Percentiles rank a stretch among this genome's conserved stretches.
Evolutionary conservation across 2,329 filamentous ascomycete genomes (phyloP).

Genomic region (Pseudogymnoascus sp.): DNA sequence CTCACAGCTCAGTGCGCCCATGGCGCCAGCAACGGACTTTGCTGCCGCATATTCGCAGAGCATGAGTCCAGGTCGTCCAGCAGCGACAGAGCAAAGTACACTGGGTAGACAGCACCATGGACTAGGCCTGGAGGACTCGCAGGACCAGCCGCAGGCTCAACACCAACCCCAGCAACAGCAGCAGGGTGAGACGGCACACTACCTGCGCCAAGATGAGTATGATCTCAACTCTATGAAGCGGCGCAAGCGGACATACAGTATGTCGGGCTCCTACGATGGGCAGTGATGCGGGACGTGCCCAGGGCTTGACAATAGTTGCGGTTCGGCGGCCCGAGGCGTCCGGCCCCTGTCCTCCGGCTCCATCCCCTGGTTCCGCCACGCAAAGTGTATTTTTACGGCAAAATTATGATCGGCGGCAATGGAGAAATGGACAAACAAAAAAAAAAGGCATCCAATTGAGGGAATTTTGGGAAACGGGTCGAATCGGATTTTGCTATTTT

Average conservation of each 20-base stretch:
- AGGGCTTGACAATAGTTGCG: neutral
- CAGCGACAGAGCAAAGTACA: constrained; percentile 16
- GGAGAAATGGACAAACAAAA: neutral
- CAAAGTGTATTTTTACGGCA: constrained; percentile 5
- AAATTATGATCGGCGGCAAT: constrained; percentile 2
- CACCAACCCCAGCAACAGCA: constrained; percentile 21
- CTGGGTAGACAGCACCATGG: constrained; percentile 14
- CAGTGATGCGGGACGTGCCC: neutral
- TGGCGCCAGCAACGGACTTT: constrained; percentile 47
- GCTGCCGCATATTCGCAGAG: constrained; percentile 23
- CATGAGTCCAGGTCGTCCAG: constrained; percentile 16
- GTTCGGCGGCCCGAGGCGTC: neutral
- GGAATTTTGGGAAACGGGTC: neutral
- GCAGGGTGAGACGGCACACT: constrained; percentile 24
- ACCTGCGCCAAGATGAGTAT: constrained; percentile 10
- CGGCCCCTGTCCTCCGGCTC: neutral
- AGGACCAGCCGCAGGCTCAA: constrained; percentile 17
- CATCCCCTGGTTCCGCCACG: neutral
- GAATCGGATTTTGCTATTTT: neutral
- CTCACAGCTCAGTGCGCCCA: constrained; percentile 49
- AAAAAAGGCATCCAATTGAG: neutral
- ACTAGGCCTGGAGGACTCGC: constrained; percentile 15
- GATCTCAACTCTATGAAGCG: constrained; percentile 3
- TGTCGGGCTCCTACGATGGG: constrained; percentile 10
- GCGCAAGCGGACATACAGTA: constrained; percentile 11